Base-by-base conservation (phyloP, 352 stramenopile genomes). In the Bremia lactucae region DNA sequence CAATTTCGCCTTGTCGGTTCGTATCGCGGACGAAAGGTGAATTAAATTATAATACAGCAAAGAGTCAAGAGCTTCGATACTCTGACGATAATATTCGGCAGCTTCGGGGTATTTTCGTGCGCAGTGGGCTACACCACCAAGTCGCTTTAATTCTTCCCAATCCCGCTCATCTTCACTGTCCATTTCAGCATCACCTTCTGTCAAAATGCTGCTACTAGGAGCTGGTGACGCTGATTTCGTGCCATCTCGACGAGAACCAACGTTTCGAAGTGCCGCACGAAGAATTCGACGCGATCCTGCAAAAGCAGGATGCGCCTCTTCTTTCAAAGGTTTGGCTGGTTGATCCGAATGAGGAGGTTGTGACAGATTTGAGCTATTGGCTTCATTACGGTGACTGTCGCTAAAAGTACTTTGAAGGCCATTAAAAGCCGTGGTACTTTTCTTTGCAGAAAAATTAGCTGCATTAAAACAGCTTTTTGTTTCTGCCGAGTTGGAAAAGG, bases 1-100 rank as follows among this genome's bases (percentile, higher is more conserved):
- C 10, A 91, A 48, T 45, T 88, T 91, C 0, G 77, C 73, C 36
- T 89, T 89, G 46, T 93, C 77, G 3, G 74, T 72, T 51, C 61
- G 49, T n/a, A 83, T 8, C 2, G 64, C 55, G 2, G 45, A 24
- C 11, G 64, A 80, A 20, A 64, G 54, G 3, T 68, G 13, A 8
- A 58, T 55, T 14, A 49, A 50, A 8, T 72, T 37, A 18, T 64
- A 44, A 8, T 49, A 20, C 6, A 82, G 21, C 14, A 72, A 24
- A 13, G 42, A 49, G 18, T 85, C 65, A 16, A 92, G 45, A 6
- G 58, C 45, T 20, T 76, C 63, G 42, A 76, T 65, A 28, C 69
- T 82, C 38, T 70, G 59, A 5, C 68, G 63, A 50, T 78, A 73
- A 43, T 65, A 62, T 44, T 87, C 72, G 1, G 72, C 71, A 4